Base-by-base conservation (phyloP, 2,329 filamentous ascomycete genomes). In the Neofusicoccum kwambonambiense region DNA sequence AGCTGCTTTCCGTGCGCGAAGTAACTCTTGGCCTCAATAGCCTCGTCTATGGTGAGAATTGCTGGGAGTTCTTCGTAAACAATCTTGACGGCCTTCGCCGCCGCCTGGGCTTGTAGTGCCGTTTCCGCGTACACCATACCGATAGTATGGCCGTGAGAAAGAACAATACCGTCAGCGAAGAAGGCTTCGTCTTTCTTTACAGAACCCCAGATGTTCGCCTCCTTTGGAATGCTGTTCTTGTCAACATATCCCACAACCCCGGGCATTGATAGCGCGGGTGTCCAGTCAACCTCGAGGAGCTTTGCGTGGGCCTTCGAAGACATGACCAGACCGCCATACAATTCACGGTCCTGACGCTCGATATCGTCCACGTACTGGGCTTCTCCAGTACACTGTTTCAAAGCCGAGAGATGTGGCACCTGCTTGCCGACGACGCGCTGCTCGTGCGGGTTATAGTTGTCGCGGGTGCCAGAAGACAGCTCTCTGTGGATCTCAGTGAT, bases 331-430 rank as follows among this genome's bases (percentile, higher is more conserved):
- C 90, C 93, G 6, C 91, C 94, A 69, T 92, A 92, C 0, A 98
- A 83, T 76, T 97, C 93, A 66, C 95, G 95, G 75, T 89, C 90
- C 68, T 92, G 81, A 0, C 87, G 83, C 2, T 93, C 93, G 31
- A 97, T 95, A 69, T 98, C 94, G 71, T 98, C 94, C 0, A 93
- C 96, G 70, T 98, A 98, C 70, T 96, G 91, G 1, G 94, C 94
- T 78, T 96, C 92, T 62, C 94, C 94, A 0, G 92, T 96, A 6
- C 89, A 91, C 78, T 98, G 94, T 79, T 97, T 96, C 72, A 98
- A 76, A 0, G 94, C 93, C 0, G 94, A 92, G 13, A 97, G 85
- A 72, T 98, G 94, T 19, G 90, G 89, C 45, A 90, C 89, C 19
- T 92, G 87, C 74, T 94, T 94, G 57, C 95, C 94, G 0, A 97